Percentiles rank a stretch among this genome's conserved stretches.
Conservation (phyloP, 2,329 filamentous ascomycete species). For the Aureobasidium leucospermi region DNA sequence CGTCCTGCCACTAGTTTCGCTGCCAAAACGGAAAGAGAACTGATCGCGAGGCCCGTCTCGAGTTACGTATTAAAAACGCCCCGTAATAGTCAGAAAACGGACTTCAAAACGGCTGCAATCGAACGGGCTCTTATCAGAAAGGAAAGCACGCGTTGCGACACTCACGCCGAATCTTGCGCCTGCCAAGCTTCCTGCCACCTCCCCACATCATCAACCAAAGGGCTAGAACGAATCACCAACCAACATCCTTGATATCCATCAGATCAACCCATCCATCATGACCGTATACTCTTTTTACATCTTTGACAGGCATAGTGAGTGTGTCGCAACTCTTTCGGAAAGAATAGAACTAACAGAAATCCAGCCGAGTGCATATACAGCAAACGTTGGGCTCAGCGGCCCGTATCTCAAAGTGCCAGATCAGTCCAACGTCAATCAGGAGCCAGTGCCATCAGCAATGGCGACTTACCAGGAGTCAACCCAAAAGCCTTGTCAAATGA, state of each 20-base stretch:
- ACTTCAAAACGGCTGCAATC: no score
- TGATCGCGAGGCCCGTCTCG: no score
- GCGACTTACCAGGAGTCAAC: constrained; percentile 24
- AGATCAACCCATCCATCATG: constrained; percentile 49
- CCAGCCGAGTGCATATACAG: constrained; percentile 96
- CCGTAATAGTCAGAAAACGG: no score
- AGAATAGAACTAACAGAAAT: not conserved
- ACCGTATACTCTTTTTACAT: constrained; percentile 97
- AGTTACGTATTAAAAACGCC: no score
- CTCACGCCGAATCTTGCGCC: not conserved
- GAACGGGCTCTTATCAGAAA: no score
- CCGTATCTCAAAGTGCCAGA: constrained; percentile 37
- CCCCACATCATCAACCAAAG: not conserved
- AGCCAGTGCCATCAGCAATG: constrained; percentile 40
- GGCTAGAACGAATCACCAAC: constrained; percentile 7
- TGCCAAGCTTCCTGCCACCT: not conserved
- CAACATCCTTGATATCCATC: not conserved
- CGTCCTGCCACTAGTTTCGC: no score
- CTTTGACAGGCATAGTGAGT: constrained; percentile 89
- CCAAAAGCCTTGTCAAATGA: constrained; percentile 47
- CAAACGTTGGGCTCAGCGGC: constrained; percentile 67
- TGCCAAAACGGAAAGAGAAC: no score
- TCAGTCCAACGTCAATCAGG: constrained; percentile 43
- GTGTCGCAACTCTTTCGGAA: no score
- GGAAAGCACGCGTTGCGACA: not conserved